A percentile compares a stretch with the other conserved stretches of the same genome.
phyloP scores from a whole-genome alignment of 2,329 filamentous ascomycete species.

The Colletotrichum sp. region DNA sequence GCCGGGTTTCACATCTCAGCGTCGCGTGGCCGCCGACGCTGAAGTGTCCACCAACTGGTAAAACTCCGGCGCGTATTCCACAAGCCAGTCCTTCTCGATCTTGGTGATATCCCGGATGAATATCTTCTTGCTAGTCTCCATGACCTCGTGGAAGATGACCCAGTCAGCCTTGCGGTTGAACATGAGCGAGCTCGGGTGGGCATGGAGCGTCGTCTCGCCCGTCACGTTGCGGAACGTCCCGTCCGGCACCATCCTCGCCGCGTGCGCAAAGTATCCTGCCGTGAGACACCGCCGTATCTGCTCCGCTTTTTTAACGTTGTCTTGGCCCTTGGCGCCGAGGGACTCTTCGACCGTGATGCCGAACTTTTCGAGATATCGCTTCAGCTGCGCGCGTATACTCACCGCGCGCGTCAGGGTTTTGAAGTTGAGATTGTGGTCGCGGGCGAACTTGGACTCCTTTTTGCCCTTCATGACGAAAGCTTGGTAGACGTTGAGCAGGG shows the following conservation, averaged over 20 bases:
- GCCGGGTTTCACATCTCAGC: constrained; percentile 14
- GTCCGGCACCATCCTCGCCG: constrained; percentile 91
- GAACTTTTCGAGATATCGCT: constrained; percentile 86
- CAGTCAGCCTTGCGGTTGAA: constrained; percentile 97
- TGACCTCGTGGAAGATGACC: constrained; percentile 93
- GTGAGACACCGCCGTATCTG: constrained; percentile 85
- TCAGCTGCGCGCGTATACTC: constrained; percentile 85
- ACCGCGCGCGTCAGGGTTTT: constrained; percentile 83
- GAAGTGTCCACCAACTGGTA: constrained; percentile 62
- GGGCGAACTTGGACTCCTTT: constrained; percentile 86
- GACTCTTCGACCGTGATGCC: constrained; percentile 73
- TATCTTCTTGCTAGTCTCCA: constrained; percentile 87
- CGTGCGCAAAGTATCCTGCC: constrained; percentile 90
- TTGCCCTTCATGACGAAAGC: constrained; percentile 83
- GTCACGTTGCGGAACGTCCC: constrained; percentile 88
- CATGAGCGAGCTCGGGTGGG: constrained; percentile 91
- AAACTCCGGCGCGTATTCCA: constrained; percentile 87
- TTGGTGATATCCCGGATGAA: constrained; percentile 93
- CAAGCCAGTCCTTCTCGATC: constrained; percentile 90
- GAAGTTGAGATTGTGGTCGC: constrained; percentile 86
- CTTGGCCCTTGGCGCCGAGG: constrained; percentile 34
- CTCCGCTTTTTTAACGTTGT: constrained; percentile 58
- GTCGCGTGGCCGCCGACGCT: constrained; percentile 24
- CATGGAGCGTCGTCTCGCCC: constrained; percentile 78
- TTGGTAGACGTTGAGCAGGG: constrained; percentile 91